Evolutionary conservation across 2,329 filamentous ascomycete genomes (phyloP).

Genomic region (Pseudopyrenochaeta lycopersici): DNA sequence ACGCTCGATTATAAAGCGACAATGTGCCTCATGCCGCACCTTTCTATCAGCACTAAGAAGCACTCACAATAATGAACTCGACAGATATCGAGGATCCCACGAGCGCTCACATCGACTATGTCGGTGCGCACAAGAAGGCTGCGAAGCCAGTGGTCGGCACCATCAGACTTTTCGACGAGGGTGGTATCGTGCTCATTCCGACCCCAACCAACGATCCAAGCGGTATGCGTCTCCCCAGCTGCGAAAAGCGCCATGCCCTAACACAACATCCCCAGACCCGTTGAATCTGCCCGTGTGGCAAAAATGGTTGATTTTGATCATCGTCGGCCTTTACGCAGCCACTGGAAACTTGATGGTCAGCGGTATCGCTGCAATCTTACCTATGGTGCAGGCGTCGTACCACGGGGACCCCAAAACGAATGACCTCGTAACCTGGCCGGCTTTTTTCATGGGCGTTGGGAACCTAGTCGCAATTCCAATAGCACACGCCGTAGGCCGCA

Average conservation of each 20-base stretch:
- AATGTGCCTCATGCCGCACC: too few species aligned
- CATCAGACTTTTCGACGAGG: conserved; percentile 15
- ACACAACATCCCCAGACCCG: conserved; percentile 3
- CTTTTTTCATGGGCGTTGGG: conserved; percentile 19
- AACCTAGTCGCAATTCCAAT: conserved; percentile 18
- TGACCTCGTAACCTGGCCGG: conserved; percentile 18
- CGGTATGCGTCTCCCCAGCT: conserved; percentile 1
- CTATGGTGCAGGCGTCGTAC: conserved; percentile 10
- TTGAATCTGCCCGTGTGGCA: conserved; percentile 17
- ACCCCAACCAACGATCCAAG: conserved; percentile 18
- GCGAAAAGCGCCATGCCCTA: not conserved
- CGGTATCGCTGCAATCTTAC: conserved; percentile 17
- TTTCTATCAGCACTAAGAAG: too few species aligned
- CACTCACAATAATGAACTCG: too few species aligned
- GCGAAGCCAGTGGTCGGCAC: conserved; percentile 18
- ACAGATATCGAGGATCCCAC: conserved; percentile 6
- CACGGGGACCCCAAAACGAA: conserved; percentile 9
- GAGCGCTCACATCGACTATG: conserved; percentile 14
- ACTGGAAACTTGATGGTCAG: conserved; percentile 17
- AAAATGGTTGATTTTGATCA: conserved; percentile 16
- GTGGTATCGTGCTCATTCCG: conserved; percentile 19
- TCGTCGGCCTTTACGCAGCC: conserved; percentile 16
- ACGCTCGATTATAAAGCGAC: too few species aligned
- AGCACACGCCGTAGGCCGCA: conserved; percentile 15
- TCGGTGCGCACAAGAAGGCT: conserved; percentile 17